Evolutionary conservation across 202 grass and related monocot species (phyloP), one percentile per base, ranked within the genome.

Genomic region (Brachypodium distachyon): DNA sequence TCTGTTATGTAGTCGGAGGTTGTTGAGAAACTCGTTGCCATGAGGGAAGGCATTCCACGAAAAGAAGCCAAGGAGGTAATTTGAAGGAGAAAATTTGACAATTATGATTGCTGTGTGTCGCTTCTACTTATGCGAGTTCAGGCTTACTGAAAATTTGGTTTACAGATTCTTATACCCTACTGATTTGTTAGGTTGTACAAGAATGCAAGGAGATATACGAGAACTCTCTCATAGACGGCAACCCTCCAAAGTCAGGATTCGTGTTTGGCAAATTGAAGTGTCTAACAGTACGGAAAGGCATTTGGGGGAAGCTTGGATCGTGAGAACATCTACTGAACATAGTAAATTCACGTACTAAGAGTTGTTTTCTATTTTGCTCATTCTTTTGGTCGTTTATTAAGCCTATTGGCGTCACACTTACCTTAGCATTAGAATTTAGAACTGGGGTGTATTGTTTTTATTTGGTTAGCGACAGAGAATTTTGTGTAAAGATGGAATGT

Each of bases 51-150:
- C 58, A 99, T 99, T 76, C 96, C 96, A 74, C 76, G 83, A 48
- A 99, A 96, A 74, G 92, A 99, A 93, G 92, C 96, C 59, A 99
- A 99, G 77, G 92, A 99, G 92, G 96, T 99, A 87, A 88, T 25
- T n/a, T 73, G 50, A 26, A 61, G 12, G 26, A 42, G 71, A 22
- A 27, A 69, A 12, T 39, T 21, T 40, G 47, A 59, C 18, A 32
- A 55, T 44, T 44, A 36, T 46, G 17, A 11, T 34, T 61, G 6
- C 51, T 49, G 19, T 49, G 19, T 37, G 9, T 50, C 19, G 53
- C 60, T 53, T 26, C 32, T 50, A n/a, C 11, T 44, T 54, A 10
- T 17, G 59, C 48, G 40, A 64, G 22, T 81, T 27, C 46, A 46
- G 19, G 49, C 22, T 52, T 52, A 21, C 49, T 46, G 64, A 28